Evolutionary conservation across 495 filamentous ascomycete genomes (phyloP).

Genomic region (Mycothermus thermophilus): DNA sequence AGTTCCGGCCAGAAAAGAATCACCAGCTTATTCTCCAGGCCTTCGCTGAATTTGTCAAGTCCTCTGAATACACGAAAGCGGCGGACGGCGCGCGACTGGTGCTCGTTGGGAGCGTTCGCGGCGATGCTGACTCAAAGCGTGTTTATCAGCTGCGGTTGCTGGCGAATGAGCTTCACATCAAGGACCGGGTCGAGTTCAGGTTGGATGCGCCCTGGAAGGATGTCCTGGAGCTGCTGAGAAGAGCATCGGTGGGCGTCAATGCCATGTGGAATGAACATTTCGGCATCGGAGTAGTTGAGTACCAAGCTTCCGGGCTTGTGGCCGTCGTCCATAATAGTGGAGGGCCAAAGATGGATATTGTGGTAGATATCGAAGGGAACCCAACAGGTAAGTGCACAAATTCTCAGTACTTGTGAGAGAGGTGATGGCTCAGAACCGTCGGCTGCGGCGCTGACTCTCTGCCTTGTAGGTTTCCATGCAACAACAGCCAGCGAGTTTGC

Average conservation of each 20-base stretch:
- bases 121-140: slow-evolving; percentile 66
- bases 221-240: slow-evolving; percentile 62
- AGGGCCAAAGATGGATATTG: slow-evolving; percentile 86
- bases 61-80: slow-evolving; percentile 17
- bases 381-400: slow-evolving; percentile 44
- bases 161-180: slow-evolving; percentile 75
- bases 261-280: slow-evolving; percentile 99
- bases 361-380: slow-evolving; percentile 59
- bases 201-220: slow-evolving; percentile 79
- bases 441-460: too few relatives aligned
- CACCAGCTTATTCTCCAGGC: slow-evolving; percentile 71
- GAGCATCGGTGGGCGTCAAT: slow-evolving; percentile 73
- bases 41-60: slow-evolving; percentile 55
- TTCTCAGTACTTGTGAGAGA: neutral
- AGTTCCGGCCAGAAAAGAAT: slow-evolving; percentile 96
- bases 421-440: too few relatives aligned
- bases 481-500: slow-evolving; percentile 65
- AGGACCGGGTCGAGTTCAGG: slow-evolving; percentile 70
- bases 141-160: slow-evolving; percentile 85
- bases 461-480: slow-evolving; percentile 62
- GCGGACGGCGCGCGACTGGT: slow-evolving; percentile 51
- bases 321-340: slow-evolving; percentile 84
- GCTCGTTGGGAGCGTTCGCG: slow-evolving; percentile 76
- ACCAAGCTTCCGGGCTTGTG: slow-evolving; percentile 87
- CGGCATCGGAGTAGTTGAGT: slow-evolving; percentile 95